Conservation (phyloP, 1,284 basidiomycete genomes). For the Chalciporus sp. region DNA sequence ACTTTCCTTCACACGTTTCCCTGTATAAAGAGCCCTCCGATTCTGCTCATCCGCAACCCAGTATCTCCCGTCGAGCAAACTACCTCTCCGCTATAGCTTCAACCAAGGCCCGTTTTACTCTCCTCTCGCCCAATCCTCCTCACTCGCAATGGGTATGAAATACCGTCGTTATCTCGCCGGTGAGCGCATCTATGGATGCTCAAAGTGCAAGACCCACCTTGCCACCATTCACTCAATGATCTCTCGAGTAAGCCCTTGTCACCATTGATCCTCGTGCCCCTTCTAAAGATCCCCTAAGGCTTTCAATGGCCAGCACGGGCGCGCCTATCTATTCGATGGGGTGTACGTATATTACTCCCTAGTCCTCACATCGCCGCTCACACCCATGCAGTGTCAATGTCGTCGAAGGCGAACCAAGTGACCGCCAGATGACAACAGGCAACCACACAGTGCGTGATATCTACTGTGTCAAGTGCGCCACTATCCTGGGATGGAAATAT, state of each 20-base stretch:
- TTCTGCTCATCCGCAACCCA: constrained; percentile 1
- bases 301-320: constrained; percentile 93
- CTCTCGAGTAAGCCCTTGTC: constrained; percentile 69
- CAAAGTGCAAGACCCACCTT: constrained; percentile 90
- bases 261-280: neutral
- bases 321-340: constrained; percentile 90
- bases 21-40: constrained; percentile 30
- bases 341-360: constrained; percentile 64
- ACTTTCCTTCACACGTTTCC: constrained; percentile 33
- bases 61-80: neutral
- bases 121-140: neutral
- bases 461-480: constrained; percentile 87
- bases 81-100: neutral
- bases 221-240: constrained; percentile 92
- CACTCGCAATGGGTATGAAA: constrained; percentile 75
- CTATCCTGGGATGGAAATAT: constrained; percentile 96
- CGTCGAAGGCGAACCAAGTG: constrained; percentile 83
- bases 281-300: constrained; percentile 52
- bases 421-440: constrained; percentile 96
- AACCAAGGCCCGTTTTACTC: neutral
- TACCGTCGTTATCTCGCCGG: constrained; percentile 89
- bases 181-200: constrained; percentile 90
- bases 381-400: constrained; percentile 76
- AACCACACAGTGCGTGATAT: constrained; percentile 96
- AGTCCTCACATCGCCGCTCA: constrained; percentile 11